phyloP scores from a whole-genome alignment of 2,329 filamentous ascomycete genomes.

The Penicillium hordei region DNA sequence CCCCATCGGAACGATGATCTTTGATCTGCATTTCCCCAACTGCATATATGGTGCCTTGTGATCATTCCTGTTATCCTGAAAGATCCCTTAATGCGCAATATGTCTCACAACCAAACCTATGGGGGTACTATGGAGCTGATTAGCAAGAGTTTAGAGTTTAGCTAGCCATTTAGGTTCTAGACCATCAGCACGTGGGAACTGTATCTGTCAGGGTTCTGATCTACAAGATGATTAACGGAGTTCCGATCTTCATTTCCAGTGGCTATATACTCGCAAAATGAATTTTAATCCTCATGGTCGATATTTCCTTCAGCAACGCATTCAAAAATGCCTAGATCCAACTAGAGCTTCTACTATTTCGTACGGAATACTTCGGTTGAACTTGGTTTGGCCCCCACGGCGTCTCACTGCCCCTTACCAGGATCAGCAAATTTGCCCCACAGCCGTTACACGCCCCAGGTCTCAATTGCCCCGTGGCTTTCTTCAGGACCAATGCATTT shows the following conservation, averaged over 20 bases:
- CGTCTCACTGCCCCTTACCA: neutral
- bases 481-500: neutral
- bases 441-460: neutral
- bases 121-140: neutral
- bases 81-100: neutral
- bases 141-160: neutral
- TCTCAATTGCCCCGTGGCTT: neutral
- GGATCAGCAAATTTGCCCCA: neutral
- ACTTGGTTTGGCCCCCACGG: neutral
- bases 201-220: neutral
- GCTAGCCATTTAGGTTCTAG: neutral
- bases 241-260: neutral
- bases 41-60: too few relatives aligned
- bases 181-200: neutral
- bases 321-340: too few relatives aligned
- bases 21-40: neutral
- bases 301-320: neutral
- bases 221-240: neutral
- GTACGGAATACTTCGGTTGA: neutral
- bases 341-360: too few relatives aligned
- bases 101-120: neutral
- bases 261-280: neutral
- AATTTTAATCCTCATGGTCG: neutral
- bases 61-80: neutral
- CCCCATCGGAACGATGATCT: neutral